These are phyloP conservation scores for Kwoniella botswanensis DNA, from an alignment of 768 basidiomycete genomes.

Conservation along the genomic window DNA sequence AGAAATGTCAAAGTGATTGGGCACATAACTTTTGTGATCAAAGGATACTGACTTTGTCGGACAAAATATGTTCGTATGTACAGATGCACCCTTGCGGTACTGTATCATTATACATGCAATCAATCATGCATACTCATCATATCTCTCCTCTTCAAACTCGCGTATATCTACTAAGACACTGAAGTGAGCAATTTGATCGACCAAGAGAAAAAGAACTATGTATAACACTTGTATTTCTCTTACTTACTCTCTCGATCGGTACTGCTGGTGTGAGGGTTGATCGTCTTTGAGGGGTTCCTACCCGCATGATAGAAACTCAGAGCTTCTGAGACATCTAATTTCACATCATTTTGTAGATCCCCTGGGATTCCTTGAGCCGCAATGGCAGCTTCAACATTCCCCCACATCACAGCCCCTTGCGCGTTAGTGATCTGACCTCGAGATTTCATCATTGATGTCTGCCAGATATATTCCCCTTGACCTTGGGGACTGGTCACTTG, in stretches of 20 bases:
- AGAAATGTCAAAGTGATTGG: conserved; percentile 39
- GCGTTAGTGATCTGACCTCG: not conserved
- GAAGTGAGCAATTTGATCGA: too few relatives aligned
- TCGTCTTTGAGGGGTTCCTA: not conserved
- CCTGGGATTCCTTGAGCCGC: not conserved
- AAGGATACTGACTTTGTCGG: too few relatives aligned
- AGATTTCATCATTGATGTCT: not conserved
- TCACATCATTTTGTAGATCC: not conserved
- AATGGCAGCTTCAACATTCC: not conserved
- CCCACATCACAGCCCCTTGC: not conserved
- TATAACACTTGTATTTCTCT: too few relatives aligned
- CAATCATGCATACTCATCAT: too few relatives aligned
- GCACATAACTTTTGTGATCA: not conserved
- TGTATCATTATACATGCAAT: too few relatives aligned
- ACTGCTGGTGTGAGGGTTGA: not conserved
- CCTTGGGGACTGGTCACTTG: not conserved
- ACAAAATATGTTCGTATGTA: not conserved
- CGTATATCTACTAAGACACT: too few relatives aligned
- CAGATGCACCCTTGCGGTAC: not conserved
- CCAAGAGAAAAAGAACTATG: too few relatives aligned
- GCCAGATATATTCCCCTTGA: not conserved
- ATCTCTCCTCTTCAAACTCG: too few relatives aligned
- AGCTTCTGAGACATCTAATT: not conserved
- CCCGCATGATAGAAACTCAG: not conserved
- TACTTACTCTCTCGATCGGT: not conserved